Conservation (phyloP, 1,139 yeast species). For the Geotrichum reessii region DNA sequence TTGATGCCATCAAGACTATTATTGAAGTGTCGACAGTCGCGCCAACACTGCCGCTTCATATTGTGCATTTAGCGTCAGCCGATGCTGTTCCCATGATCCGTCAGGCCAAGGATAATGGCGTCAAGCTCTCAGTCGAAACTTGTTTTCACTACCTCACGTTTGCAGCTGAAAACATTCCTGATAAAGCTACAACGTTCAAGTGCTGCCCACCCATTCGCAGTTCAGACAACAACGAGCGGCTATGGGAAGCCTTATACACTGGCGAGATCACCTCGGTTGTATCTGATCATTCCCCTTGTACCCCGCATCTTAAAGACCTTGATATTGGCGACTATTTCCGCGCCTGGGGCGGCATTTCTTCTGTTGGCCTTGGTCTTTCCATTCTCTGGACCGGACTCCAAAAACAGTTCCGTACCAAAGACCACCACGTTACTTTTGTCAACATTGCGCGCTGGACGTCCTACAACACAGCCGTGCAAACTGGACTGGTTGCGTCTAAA, state of each 20-base stretch:
- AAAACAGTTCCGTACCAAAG: constrained; percentile 33
- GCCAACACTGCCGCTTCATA: constrained; percentile 64
- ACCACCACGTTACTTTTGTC: constrained; percentile 40
- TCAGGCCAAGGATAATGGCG: constrained; percentile 54
- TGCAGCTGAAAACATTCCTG: constrained; percentile 68
- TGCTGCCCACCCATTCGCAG: constrained; percentile 94
- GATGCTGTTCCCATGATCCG: constrained; percentile 67
- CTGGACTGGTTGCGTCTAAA: constrained; percentile 66
- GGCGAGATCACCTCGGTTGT: constrained; percentile 79
- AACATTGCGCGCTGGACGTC: constrained; percentile 78
- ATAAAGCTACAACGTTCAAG: constrained; percentile 74
- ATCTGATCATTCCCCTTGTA: constrained; percentile 93
- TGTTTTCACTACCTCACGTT: constrained; percentile 86
- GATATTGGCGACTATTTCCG: constrained; percentile 80
- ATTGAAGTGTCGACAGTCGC: constrained; percentile 52
- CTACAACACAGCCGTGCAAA: constrained; percentile 76
- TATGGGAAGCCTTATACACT: constrained; percentile 71
- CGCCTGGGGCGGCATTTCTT: constrained; percentile 97
- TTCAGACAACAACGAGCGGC: constrained; percentile 56
- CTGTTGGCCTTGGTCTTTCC: constrained; percentile 86
- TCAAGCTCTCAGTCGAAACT: constrained; percentile 77
- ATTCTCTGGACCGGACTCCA: constrained; percentile 70
- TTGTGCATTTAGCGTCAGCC: constrained; percentile 83
- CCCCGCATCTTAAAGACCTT: constrained; percentile 79
- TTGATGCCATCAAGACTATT: constrained; percentile 70